Conservation (phyloP, 2,329 filamentous ascomycete species). For the Alternaria dauci region DNA sequence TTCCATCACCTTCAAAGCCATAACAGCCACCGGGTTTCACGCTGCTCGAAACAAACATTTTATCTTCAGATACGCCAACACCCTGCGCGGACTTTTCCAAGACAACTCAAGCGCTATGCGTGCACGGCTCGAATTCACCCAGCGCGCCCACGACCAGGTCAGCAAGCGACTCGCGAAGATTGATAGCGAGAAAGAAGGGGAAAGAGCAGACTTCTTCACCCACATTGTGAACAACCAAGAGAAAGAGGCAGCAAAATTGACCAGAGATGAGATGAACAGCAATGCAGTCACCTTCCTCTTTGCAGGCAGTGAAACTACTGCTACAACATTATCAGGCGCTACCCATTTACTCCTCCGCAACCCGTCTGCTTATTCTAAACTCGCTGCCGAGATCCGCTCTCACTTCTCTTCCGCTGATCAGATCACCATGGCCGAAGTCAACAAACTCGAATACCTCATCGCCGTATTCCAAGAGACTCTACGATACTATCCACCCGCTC, state of each 20-base stretch:
- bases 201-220: slow-evolving; percentile 39
- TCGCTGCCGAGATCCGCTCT: slow-evolving; percentile 35
- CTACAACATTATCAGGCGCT: slow-evolving; percentile 53
- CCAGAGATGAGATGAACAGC: slow-evolving; percentile 45
- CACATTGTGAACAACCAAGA: slow-evolving; percentile 36
- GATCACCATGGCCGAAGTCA: slow-evolving; percentile 39
- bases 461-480: slow-evolving; percentile 40
- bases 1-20: slow-evolving; percentile 21
- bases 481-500: slow-evolving; percentile 40
- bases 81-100: slow-evolving; percentile 18
- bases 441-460: slow-evolving; percentile 39
- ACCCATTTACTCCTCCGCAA: slow-evolving; percentile 53
- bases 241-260: slow-evolving; percentile 23
- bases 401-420: slow-evolving; percentile 26
- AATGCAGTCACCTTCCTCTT: slow-evolving; percentile 48
- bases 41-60: slow-evolving; percentile 28
- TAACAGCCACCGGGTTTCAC: slow-evolving; percentile 22
- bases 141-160: slow-evolving; percentile 26
- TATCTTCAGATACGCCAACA: slow-evolving; percentile 29
- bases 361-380: slow-evolving; percentile 23
- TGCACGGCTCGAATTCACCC: slow-evolving; percentile 30
- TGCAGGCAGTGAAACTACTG: slow-evolving; percentile 59
- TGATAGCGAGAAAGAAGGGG: slow-evolving; percentile 16
- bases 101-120: slow-evolving; percentile 11
- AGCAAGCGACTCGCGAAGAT: slow-evolving; percentile 23